A percentile compares a stretch with the other conserved stretches of the same genome.
Evolutionary conservation across 2,329 filamentous ascomycete species (phyloP).

Genomic region (Pezicula rhizophila): DNA sequence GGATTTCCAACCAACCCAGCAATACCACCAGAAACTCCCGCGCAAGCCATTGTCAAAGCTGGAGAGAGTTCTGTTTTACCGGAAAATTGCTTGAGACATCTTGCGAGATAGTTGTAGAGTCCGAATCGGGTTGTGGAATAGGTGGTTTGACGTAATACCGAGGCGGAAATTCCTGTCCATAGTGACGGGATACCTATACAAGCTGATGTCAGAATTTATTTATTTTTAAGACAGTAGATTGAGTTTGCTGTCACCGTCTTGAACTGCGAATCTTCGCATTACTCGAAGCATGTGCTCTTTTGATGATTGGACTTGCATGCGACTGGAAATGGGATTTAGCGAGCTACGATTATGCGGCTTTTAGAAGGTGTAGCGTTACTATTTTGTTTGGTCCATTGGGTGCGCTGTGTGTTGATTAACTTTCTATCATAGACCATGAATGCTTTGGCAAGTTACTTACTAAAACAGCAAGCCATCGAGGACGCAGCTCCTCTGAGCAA

Average conservation of each 20-base stretch:
- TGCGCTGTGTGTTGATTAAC: conserved; percentile 29
- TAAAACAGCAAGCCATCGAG: conserved; percentile 40
- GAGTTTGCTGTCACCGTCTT: conserved; percentile 29
- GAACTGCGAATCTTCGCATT: conserved; percentile 31
- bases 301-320: conserved; percentile 39
- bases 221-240: no score
- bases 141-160: conserved; percentile 37
- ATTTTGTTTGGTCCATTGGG: conserved; percentile 39
- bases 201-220: not conserved
- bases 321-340: conserved; percentile 20
- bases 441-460: conserved; percentile 24
- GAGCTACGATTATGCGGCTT: not conserved
- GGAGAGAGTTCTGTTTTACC: conserved; percentile 28
- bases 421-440: not conserved
- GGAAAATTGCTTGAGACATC: conserved; percentile 21
- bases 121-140: conserved; percentile 41
- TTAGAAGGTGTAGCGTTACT: conserved; percentile 22
- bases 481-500: conserved; percentile 34
- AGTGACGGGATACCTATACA: conserved; percentile 33
- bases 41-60: conserved; percentile 31
- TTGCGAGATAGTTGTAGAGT: conserved; percentile 32
- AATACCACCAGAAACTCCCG: conserved; percentile 34
- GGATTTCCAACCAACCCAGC: conserved; percentile 41
- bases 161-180: conserved; percentile 38
- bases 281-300: conserved; percentile 34